Percentiles rank a stretch among this genome's conserved stretches.
Evolutionary conservation across 139 green algal genomes (phyloP).

Genomic region (Pseudopediastrum boryanum): DNA sequence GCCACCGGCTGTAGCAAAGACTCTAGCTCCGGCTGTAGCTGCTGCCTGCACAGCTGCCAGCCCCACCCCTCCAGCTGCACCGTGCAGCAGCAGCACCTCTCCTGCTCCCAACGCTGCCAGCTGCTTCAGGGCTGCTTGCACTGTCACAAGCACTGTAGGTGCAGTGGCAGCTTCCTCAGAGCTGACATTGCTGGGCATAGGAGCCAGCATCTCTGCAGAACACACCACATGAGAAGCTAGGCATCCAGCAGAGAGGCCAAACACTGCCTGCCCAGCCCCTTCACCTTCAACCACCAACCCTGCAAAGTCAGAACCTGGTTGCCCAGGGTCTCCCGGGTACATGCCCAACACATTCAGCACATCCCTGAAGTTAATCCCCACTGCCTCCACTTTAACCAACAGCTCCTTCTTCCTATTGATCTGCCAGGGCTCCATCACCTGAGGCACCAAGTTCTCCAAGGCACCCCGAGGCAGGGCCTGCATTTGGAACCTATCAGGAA

Average conservation of each 20-base stretch:
- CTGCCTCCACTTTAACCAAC: slow-evolving; percentile 68
- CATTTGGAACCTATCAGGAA: slow-evolving; percentile 5
- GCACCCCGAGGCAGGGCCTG: slow-evolving; percentile 18
- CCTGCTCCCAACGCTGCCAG: slow-evolving; percentile 28
- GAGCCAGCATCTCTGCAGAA: slow-evolving; percentile 47
- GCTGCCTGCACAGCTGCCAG: slow-evolving; percentile 72
- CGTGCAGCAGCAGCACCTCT: slow-evolving; percentile 65
- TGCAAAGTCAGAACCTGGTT: slow-evolving; percentile 56
- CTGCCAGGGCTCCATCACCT: slow-evolving; percentile 3
- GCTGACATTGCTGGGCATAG: slow-evolving; percentile 60
- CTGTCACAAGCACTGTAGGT: slow-evolving; percentile 71
- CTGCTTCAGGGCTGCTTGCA: slow-evolving; percentile 45
- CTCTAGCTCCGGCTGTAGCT: slow-evolving; percentile 34
- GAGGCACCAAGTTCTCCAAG: slow-evolving; percentile 18
- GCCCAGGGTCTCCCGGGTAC: slow-evolving; percentile 75
- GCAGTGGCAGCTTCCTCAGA: slow-evolving; percentile 70
- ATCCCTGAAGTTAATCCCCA: slow-evolving; percentile 90
- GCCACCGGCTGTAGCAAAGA: slow-evolving; percentile 75
- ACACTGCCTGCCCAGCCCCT: slow-evolving; percentile 63
- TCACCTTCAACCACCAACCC: slow-evolving; percentile 54
- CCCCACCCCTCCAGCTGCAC: slow-evolving; percentile 69
- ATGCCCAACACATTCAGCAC: slow-evolving; percentile 81
- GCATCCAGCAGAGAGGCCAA: slow-evolving; percentile 75
- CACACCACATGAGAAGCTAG: slow-evolving; percentile 70
- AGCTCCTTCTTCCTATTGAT: not conserved